phyloP scores from a whole-genome alignment of 2,329 filamentous ascomycete species.

The Tricladium varicosporioides region DNA sequence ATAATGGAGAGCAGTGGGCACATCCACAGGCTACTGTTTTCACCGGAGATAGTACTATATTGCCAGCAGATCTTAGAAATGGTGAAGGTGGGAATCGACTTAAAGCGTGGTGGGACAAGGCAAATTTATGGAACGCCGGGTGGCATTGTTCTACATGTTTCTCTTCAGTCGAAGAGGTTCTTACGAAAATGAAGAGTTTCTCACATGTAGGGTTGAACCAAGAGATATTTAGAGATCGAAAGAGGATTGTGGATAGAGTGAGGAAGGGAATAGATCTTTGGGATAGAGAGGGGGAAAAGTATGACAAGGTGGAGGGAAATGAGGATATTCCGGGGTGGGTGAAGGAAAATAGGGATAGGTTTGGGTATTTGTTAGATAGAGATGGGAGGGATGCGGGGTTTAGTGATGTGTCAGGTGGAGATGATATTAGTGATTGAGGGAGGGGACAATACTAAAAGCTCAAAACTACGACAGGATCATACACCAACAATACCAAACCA shows the following conservation, averaged over 20 bases:
- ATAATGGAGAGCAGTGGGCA: constrained; percentile 37
- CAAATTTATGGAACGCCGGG: constrained; percentile 39
- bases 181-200: constrained; percentile 42
- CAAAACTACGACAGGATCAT: too few species aligned
- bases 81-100: constrained; percentile 26
- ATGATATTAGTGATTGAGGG: background rate
- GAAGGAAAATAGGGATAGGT: constrained; percentile 25
- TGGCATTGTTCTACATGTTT: constrained; percentile 50
- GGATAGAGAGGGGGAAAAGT: constrained; percentile 36
- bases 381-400: constrained; percentile 26
- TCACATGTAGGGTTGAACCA: constrained; percentile 41
- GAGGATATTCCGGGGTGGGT: constrained; percentile 43
- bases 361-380: constrained; percentile 26
- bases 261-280: constrained; percentile 44
- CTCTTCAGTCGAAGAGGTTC: constrained; percentile 40
- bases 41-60: constrained; percentile 38
- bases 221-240: constrained; percentile 39
- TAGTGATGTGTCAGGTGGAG: constrained; percentile 13
- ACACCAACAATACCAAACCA: too few species aligned
- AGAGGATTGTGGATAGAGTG: constrained; percentile 41
- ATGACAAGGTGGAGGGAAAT: constrained; percentile 39
- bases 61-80: constrained; percentile 40
- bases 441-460: background rate
- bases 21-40: constrained; percentile 47
- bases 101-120: constrained; percentile 30